Conservation (phyloP, 305 asterid species). For the Solanum chacoense region DNA sequence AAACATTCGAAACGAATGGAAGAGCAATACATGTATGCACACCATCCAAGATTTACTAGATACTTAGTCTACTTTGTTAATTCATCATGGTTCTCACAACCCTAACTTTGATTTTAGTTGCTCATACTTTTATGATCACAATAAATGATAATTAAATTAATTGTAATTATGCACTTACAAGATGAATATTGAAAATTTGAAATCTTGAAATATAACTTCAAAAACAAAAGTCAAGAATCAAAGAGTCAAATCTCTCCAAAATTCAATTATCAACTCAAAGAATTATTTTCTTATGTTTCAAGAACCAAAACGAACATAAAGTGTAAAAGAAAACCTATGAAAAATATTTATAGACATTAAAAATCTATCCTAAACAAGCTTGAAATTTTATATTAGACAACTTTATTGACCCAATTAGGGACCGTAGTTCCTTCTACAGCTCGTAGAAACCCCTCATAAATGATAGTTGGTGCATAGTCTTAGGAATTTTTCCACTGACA, state of each 20-base stretch:
- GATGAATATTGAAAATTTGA: background rate
- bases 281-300: background rate
- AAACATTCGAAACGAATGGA: too few species aligned
- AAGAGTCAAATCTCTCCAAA: background rate
- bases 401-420: background rate
- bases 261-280: background rate
- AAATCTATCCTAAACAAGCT: background rate
- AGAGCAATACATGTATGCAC: background rate
- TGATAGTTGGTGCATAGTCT: background rate
- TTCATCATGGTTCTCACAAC: background rate
- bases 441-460: background rate
- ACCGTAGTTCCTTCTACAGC: background rate
- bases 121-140: too few species aligned
- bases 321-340: background rate
- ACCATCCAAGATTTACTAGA: background rate
- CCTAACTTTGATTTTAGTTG: too few species aligned
- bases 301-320: background rate
- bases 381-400: background rate
- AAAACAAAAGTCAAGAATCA: background rate
- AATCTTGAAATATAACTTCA: background rate
- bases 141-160: too few species aligned
- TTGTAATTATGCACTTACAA: background rate
- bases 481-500: background rate
- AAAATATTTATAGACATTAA: background rate
- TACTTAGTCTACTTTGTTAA: background rate